A percentile compares a stretch with the other conserved stretches of the same genome.
Evolutionary conservation across 768 basidiomycete species (phyloP).

Genomic region (Kwoniella europaea): DNA sequence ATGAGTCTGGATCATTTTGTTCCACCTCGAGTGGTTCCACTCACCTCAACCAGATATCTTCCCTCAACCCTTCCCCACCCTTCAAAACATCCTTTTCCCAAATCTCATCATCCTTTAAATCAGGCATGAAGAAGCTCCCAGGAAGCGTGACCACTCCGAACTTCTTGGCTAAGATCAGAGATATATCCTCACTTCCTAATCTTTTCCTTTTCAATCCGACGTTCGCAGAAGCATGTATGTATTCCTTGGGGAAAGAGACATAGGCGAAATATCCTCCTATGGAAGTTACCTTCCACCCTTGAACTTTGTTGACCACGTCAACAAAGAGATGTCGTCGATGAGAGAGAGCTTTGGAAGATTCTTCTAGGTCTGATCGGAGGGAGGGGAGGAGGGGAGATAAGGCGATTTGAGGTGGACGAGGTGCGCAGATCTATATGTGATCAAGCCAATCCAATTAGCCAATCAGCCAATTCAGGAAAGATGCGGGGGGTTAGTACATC

Average conservation of each 20-base stretch:
- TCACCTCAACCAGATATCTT: conserved; percentile 67
- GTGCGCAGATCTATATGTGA: conserved; percentile 67
- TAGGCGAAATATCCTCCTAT: conserved; percentile 81
- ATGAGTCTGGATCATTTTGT: background rate
- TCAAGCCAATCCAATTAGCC: background rate
- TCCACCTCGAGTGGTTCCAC: conserved; percentile 12
- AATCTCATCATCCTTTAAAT: conserved; percentile 29
- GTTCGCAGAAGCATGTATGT: conserved; percentile 12
- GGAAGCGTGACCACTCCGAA: conserved; percentile 73
- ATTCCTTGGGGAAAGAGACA: conserved; percentile 61
- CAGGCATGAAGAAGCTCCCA: conserved; percentile 66
- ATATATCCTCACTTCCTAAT: conserved; percentile 64
- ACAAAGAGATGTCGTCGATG: conserved; percentile 68
- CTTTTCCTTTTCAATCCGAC: conserved; percentile 33
- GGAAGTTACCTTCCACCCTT: conserved; percentile 68
- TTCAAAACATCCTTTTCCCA: conserved; percentile 40
- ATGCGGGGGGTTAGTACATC: background rate
- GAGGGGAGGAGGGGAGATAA: conserved; percentile 65
- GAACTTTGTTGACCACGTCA: conserved; percentile 60
- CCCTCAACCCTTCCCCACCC: conserved; percentile 56
- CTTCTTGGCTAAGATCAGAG: conserved; percentile 66
- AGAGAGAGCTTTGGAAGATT: conserved; percentile 63
- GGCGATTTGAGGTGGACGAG: conserved; percentile 73
- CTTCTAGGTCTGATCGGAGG: conserved; percentile 65
- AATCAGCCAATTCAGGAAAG: background rate